Evolutionary conservation across 768 basidiomycete species (phyloP), one percentile per base, ranked within the genome.

Genomic region (Tremella yokohamensis): DNA sequence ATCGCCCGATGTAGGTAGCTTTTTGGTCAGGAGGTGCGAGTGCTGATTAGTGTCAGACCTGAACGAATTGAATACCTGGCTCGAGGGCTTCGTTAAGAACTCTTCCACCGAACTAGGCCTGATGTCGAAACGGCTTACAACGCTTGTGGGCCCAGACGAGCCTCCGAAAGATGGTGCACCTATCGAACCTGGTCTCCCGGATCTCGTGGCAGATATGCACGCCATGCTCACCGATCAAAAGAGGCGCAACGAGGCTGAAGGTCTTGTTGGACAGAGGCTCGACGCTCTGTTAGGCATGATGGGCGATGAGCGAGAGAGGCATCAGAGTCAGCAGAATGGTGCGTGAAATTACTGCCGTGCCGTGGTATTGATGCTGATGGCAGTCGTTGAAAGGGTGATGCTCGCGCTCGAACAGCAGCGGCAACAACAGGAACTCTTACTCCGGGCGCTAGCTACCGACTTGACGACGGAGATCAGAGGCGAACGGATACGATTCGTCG

Each of bases 381-480:
- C 39, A 75, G 76, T 66, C 29, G 61, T 74, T 34, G 72, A 75
- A n/a, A 56, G 65, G 16, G 67, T 77, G 11, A 20, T 71, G 20
- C 45, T 52, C 11, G 58, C 88, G 45, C 82, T 91, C 55, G 83
- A 87, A 42, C 82, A 80, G 16, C 89, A 90, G 63, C 79, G 85
- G 44, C 81, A 82, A 56, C 84, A 90, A 40, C 87, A 90, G 61
- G 87, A 89, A 70, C 77, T 78, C 12, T 79, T 90, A 72, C 78
- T 91, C 24, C 80, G 84, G 56, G 80, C 82, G 11, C 77, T 90
- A 18, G 85, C 86, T 1, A 79, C 79, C 50, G 87, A 89, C 71
- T 81, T 93, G 19, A 85, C 86, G 2, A 82, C 83, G 56, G 90
- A 92, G 65, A 91, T 93, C 53, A 85, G 86, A 52, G 89, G 90